These are phyloP conservation scores for Trifolium pratense DNA, from an alignment of 306 rosid species.

Conservation along the genomic window DNA sequence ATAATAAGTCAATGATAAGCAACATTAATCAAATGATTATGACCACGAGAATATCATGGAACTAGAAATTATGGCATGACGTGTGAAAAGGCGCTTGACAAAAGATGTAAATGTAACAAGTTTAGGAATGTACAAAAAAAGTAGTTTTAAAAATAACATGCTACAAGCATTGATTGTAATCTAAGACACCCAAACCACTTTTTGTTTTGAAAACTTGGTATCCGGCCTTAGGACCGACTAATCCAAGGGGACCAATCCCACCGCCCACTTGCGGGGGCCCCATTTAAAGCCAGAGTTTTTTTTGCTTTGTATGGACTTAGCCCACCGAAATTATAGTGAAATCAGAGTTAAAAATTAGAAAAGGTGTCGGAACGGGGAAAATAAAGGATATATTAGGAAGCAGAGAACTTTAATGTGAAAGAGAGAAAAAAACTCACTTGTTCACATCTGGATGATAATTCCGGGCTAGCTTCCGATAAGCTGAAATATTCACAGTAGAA, in stretches of 20 bases:
- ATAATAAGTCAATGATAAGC: constrained; percentile 21
- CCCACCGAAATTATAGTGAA: too few species aligned
- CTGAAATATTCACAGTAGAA: constrained; percentile 58
- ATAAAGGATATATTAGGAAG: constrained; percentile 23
- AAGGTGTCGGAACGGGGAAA: constrained; percentile 15
- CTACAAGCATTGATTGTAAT: background rate
- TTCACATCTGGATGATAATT: constrained; percentile 95
- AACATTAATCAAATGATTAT: constrained; percentile 12
- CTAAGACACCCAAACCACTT: constrained; percentile 15
- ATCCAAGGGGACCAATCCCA: too few species aligned
- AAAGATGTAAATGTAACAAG: constrained; percentile 12
- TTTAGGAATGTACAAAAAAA: constrained; percentile 2
- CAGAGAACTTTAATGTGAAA: constrained; percentile 9
- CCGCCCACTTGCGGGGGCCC: too few species aligned
- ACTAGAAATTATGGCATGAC: constrained; percentile 18
- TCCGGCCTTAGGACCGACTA: too few species aligned
- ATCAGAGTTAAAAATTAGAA: background rate
- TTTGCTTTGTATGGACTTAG: too few species aligned
- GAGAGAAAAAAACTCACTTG: constrained; percentile 65
- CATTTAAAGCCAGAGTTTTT: too few species aligned
- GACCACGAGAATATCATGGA: constrained; percentile 18
- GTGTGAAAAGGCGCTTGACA: constrained; percentile 6
- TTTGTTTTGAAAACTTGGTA: too few species aligned
- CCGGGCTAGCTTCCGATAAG: constrained; percentile 96
- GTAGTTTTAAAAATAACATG: constrained; percentile 7